Conservation (phyloP, 1,284 basidiomycete genomes). For the Mycosarcoma mackinlayi region DNA sequence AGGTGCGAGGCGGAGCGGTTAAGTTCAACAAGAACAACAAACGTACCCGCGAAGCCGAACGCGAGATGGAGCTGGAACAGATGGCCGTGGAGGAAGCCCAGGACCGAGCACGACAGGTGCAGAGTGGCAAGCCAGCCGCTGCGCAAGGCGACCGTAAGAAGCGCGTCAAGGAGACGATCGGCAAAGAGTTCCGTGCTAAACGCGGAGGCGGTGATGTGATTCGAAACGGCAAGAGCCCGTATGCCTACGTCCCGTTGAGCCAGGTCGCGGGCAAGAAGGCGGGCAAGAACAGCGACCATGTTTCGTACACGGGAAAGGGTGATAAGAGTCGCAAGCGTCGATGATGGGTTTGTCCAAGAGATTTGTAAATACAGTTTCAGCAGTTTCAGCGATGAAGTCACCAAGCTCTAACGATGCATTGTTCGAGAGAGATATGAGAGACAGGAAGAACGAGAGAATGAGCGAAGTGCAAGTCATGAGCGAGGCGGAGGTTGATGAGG, state of each 20-base stretch:
- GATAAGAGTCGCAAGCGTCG: constrained; percentile 45
- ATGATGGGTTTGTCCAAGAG: neutral
- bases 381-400: no score
- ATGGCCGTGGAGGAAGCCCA: constrained; percentile 52
- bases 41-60: constrained; percentile 61
- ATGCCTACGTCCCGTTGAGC: constrained; percentile 76
- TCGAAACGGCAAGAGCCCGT: constrained; percentile 83
- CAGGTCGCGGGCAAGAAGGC: constrained; percentile 60
- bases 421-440: no score
- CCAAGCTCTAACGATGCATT: no score
- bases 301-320: constrained; percentile 53
- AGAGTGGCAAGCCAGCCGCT: constrained; percentile 7
- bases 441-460: no score
- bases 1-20: constrained; percentile 79
- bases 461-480: no score
- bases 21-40: constrained; percentile 91
- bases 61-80: constrained; percentile 58
- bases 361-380: neutral
- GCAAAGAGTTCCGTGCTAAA: constrained; percentile 61
- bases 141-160: constrained; percentile 34
- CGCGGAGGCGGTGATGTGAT: constrained; percentile 73
- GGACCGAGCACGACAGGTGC: constrained; percentile 41
- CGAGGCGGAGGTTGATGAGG: constrained; percentile 15
- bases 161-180: constrained; percentile 57
- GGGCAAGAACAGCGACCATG: constrained; percentile 25